These are phyloP conservation scores for Fusarium agapanthi DNA, from an alignment of 2,329 filamentous ascomycete species.

Conservation along the genomic window DNA sequence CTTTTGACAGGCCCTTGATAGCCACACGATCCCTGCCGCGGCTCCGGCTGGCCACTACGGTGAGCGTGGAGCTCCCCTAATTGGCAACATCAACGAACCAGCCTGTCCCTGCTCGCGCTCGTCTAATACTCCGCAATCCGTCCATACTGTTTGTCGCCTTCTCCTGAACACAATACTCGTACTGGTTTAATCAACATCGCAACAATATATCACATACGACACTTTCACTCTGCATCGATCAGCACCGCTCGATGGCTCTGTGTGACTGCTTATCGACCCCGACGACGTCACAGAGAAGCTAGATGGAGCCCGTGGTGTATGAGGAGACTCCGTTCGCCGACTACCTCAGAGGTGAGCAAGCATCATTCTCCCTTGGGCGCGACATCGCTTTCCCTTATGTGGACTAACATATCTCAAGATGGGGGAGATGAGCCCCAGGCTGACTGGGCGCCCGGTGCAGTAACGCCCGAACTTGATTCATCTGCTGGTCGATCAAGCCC, in stretches of 20 bases:
- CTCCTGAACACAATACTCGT: conserved; percentile 33
- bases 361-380: not conserved
- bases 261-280: conserved; percentile 39
- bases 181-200: conserved; percentile 19
- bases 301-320: conserved; percentile 85
- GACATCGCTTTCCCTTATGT: not conserved
- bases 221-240: conserved; percentile 14
- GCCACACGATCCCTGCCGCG: conserved; percentile 21
- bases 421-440: conserved; percentile 57
- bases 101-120: conserved; percentile 34
- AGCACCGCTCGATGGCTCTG: conserved; percentile 44
- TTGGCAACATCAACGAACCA: conserved; percentile 38
- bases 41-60: conserved; percentile 23
- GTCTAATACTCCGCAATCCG: conserved; percentile 17
- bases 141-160: conserved; percentile 23
- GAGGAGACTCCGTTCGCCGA: conserved; percentile 88
- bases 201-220: conserved; percentile 17
- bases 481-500: conserved; percentile 50
- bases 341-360: conserved; percentile 80
- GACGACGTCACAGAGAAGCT: conserved; percentile 43
- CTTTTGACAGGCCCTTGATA: conserved; percentile 19
- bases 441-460: conserved; percentile 57
- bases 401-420: conserved; percentile 46
- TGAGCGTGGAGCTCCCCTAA: conserved; percentile 41
- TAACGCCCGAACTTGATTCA: conserved; percentile 45